Percentiles rank a stretch among this genome's conserved stretches.
Evolutionary conservation across 495 filamentous ascomycete genomes (phyloP).

Genomic region (Penicillium antarcticum): DNA sequence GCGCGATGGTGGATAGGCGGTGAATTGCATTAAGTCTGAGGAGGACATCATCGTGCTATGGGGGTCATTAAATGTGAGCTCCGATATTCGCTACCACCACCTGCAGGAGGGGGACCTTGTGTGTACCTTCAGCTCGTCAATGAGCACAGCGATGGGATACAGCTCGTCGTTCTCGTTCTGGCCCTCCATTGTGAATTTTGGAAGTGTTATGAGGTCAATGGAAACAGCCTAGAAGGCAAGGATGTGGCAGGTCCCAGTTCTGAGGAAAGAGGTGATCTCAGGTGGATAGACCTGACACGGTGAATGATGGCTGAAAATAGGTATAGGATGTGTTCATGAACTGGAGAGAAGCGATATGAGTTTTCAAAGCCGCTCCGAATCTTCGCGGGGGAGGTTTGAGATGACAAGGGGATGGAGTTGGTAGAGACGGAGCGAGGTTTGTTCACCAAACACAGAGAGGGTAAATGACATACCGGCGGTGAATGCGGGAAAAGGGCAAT

Average conservation of each 20-base stretch:
- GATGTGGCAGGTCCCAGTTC: constrained; percentile 35
- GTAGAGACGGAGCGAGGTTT: constrained; percentile 38
- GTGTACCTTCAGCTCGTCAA: constrained; percentile 95
- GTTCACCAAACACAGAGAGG: neutral
- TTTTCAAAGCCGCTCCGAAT: no score
- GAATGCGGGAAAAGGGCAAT: neutral
- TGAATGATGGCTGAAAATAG: constrained; percentile 10
- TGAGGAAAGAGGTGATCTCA: constrained; percentile 23
- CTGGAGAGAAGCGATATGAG: neutral
- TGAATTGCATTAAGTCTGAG: constrained; percentile 97
- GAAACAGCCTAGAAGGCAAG: constrained; percentile 21
- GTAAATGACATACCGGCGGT: constrained; percentile 28
- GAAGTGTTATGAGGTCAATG: constrained; percentile 18
- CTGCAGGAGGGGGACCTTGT: constrained; percentile 8
- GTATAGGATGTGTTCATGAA: constrained; percentile 10
- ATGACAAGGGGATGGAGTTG: constrained; percentile 23
- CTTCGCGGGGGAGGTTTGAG: neutral
- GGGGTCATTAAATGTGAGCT: constrained; percentile 20
- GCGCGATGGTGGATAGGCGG: constrained; percentile 93
- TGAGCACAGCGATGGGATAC: constrained; percentile 97
- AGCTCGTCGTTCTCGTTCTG: constrained; percentile 88
- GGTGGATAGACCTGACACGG: constrained; percentile 24
- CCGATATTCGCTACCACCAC: constrained; percentile 7
- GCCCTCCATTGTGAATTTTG: constrained; percentile 58
- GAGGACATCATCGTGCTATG: constrained; percentile 94